Evolutionary conservation across 2,329 filamentous ascomycete genomes (phyloP), one percentile per base, ranked within the genome.

Genomic region (Aspergillus calidoustus): DNA sequence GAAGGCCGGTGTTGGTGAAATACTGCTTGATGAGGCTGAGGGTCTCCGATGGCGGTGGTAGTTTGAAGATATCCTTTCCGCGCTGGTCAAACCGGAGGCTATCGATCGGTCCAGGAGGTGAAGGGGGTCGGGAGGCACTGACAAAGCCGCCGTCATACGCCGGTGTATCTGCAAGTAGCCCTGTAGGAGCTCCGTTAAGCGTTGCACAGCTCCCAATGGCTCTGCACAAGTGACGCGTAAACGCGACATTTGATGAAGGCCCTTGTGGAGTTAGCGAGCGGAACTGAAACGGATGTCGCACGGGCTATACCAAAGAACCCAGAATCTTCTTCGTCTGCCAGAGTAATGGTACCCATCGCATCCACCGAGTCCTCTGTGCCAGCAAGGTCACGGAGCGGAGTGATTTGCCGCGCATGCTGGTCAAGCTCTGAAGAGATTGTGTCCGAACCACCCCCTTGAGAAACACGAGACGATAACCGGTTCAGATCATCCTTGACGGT

Each of bases 261-360:
- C 69, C 70, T 71, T 11, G 4, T 0, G 19, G 19, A 11, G 8
- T 13, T 7, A 9, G n/a, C 25, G 17, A 3, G 15, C 17, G 4
- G 11, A 6, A 19, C 19, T 60, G 22, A 23, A 30, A 3, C 25
- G 19, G 22, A n/a, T 23, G 23, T 17, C 4, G n/a, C n/a, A 44
- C 38, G 62, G 47, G 25, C 7, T 31, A n/a, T 66, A 71, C 77
- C 78, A 54, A 77, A 77, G 56, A 74, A 78, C 7, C 71, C 74
- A 4, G 67, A 73, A 31, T 76, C 73, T 49, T 75, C 70, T 52
- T 79, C 77, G 49, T 78, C 70, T 0, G 74, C 72, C 46, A 79
- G 77, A 1, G 67, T 72, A 25, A 74, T 71, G 13, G 72, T 71
- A 13, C 71, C 73, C 71, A 77, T 80, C 23, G 68, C 76, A 68